phyloP scores from a whole-genome alignment of 805 yeast species.

The Saturnispora saitoi region DNA sequence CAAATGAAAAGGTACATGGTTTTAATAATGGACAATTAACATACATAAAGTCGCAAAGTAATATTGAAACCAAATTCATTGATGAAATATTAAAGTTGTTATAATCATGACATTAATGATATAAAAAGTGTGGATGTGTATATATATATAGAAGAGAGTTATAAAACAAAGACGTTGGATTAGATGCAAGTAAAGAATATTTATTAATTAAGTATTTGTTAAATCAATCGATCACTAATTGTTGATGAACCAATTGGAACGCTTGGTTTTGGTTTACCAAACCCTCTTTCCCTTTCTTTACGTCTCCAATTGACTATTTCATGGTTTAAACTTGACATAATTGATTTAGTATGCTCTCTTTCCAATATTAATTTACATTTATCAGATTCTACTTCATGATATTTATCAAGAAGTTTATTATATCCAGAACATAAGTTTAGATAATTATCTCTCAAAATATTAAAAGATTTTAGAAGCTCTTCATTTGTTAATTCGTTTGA shows the following conservation, averaged over 20 bases:
- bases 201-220: background rate
- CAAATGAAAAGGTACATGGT: background rate
- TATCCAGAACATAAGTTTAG: conserved; percentile 5
- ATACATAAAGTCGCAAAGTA: background rate
- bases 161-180: background rate
- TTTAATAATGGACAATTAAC: background rate
- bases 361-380: conserved; percentile 16
- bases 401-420: background rate
- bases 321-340: conserved; percentile 19
- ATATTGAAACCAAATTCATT: background rate
- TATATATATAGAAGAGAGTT: background rate
- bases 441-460: conserved; percentile 3
- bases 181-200: background rate
- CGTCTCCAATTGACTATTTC: conserved; percentile 16
- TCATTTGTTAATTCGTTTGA: background rate
- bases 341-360: conserved; percentile 21
- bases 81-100: background rate
- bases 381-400: conserved; percentile 18
- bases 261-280: background rate
- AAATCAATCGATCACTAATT: conserved; percentile 4
- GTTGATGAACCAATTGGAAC: background rate
- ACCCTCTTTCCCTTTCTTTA: conserved; percentile 11
- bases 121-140: background rate
- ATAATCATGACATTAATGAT: background rate
- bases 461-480: background rate